phyloP scores from a whole-genome alignment of 2,329 filamentous ascomycete species.

The Orbilia quercus region DNA sequence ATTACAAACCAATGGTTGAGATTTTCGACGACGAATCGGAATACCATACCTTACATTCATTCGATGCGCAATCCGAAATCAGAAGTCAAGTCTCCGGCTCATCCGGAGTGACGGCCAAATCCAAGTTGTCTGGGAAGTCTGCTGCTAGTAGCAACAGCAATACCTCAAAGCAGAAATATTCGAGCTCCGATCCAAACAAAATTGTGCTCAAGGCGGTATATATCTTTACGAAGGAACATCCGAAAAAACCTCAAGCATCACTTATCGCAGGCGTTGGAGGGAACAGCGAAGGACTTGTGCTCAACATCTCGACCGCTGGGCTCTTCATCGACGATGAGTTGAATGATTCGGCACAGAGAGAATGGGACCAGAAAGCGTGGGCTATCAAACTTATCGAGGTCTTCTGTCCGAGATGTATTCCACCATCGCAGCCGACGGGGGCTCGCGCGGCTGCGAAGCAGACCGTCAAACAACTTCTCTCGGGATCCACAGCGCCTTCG shows the following conservation, averaged over 20 bases:
- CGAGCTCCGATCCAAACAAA: slow-evolving; percentile 91
- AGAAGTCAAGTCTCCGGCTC: slow-evolving; percentile 42
- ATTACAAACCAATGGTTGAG: slow-evolving; percentile 22
- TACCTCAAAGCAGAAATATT: slow-evolving; percentile 83
- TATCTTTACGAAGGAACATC: slow-evolving; percentile 87
- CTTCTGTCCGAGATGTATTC: slow-evolving; percentile 76
- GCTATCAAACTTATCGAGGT: slow-evolving; percentile 92
- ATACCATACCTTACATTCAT: slow-evolving; percentile 28
- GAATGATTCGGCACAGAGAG: slow-evolving; percentile 87
- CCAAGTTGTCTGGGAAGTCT: slow-evolving; percentile 68
- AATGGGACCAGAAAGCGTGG: slow-evolving; percentile 99
- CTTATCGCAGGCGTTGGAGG: slow-evolving; percentile 83
- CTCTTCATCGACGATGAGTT: slow-evolving; percentile 98
- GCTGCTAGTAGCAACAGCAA: slow-evolving; percentile 81
- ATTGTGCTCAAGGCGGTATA: slow-evolving; percentile 95
- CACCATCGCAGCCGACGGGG: slow-evolving; percentile 62
- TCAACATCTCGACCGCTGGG: slow-evolving; percentile 92
- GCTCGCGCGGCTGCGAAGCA: slow-evolving; percentile 59
- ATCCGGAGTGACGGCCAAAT: slow-evolving; percentile 39
- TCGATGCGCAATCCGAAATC: slow-evolving; percentile 36
- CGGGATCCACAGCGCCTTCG: slow-evolving; percentile 47
- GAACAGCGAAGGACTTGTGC: slow-evolving; percentile 90
- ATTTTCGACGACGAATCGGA: slow-evolving; percentile 42
- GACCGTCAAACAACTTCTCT: slow-evolving; percentile 54
- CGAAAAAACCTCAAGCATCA: slow-evolving; percentile 88